Base-by-base conservation (phyloP, 225 moss, liverwort and hornwort species). In the Physcomitrium patens region DNA sequence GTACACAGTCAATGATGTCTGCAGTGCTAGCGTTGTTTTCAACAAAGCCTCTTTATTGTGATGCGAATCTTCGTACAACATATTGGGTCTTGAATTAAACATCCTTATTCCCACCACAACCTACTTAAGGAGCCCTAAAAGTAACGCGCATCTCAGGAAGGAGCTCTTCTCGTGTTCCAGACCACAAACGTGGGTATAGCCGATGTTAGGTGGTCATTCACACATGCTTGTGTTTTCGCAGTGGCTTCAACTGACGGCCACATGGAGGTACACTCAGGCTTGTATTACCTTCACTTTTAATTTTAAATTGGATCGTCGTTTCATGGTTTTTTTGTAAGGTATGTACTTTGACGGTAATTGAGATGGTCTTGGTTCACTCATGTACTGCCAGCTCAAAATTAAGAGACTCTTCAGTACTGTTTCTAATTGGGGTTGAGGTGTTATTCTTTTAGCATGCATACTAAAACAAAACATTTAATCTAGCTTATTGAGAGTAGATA, bases 121-220 rank as follows among this genome's bases (percentile, higher is more conserved):
- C 13, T 22, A 15, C 49, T 8, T 27, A 70, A 12, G 37, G 17
- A 74, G 50, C 8, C 46, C 19, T 70, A 71, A 78, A 3, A 17
- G 44, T 44, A 17, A n/a, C 11, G 44, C 68, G 52, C 46, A 68
- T 80, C 74, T 63, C 78, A 97, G 94, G 97, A 93, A 84, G 91
- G 80, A 75, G 94, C 97, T 63, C 77, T 97, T 31, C 89, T 94
- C 71, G 89, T 97, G 16, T 90, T 97, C 71, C 91, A 97, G 49
- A 94, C 97, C 16, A 84, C 87, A 10, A 94, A 93, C 64, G 86
- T 93, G 84, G 82, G 89, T 26, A 81, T 97, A 51, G 91, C 92
- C 63, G 94, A 97, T 69, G 92, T 97, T 12, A 91, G 80, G 50
- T 97, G 96, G 96, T 94, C 96, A 53, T 78, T 82, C 27, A 74